These are phyloP conservation scores for Pestalotiopsis sp. DNA, from an alignment of 2,329 filamentous ascomycete species.

Conservation along the genomic window DNA sequence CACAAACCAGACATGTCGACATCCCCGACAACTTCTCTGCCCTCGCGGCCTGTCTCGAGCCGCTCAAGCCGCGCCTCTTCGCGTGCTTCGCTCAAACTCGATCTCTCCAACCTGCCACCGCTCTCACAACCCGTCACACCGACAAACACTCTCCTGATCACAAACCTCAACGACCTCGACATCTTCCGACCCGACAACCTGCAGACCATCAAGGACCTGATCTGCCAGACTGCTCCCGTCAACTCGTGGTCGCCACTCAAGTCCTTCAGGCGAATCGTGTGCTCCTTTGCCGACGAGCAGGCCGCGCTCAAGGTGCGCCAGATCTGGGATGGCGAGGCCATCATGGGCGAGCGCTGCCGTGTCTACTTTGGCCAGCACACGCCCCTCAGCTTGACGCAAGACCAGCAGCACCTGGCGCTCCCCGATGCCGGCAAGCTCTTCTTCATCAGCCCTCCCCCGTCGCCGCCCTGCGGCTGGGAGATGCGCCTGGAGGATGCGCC, in stretches of 20 bases:
- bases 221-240: slow-evolving; percentile 70
- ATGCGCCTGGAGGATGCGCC: slow-evolving; percentile 69
- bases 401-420: slow-evolving; percentile 64
- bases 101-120: slow-evolving; percentile 73
- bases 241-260: slow-evolving; percentile 81
- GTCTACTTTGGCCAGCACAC: slow-evolving; percentile 71
- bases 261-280: slow-evolving; percentile 80
- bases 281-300: slow-evolving; percentile 73
- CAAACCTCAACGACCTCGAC: slow-evolving; percentile 72
- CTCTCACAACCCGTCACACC: slow-evolving; percentile 72
- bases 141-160: slow-evolving; percentile 84
- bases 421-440: slow-evolving; percentile 72
- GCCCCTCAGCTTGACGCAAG: slow-evolving; percentile 49
- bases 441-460: slow-evolving; percentile 72
- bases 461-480: slow-evolving; percentile 73
- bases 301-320: slow-evolving; percentile 72
- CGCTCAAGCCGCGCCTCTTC: slow-evolving; percentile 40
- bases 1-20: slow-evolving; percentile 15
- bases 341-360: slow-evolving; percentile 70
- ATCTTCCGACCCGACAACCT: slow-evolving; percentile 78
- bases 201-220: slow-evolving; percentile 71
- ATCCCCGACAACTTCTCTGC: slow-evolving; percentile 29
- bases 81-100: slow-evolving; percentile 64
- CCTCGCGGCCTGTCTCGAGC: slow-evolving; percentile 35
- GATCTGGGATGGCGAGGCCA: slow-evolving; percentile 72